These are phyloP conservation scores for Penicillium janthinellum DNA, from an alignment of 2,329 filamentous ascomycete species.

Conservation along the genomic window DNA sequence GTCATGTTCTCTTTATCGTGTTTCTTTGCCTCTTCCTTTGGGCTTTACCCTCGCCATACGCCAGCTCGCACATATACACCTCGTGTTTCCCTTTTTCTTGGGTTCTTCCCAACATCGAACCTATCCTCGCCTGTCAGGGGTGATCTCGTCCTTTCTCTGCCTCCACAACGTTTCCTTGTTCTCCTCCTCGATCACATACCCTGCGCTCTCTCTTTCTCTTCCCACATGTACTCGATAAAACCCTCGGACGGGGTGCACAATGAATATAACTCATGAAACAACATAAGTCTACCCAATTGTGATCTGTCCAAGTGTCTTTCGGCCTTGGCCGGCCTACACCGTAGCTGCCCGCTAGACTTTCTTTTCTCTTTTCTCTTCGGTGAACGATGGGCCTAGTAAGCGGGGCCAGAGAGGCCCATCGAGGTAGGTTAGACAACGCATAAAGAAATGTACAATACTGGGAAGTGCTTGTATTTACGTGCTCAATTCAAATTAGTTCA, in stretches of 20 bases:
- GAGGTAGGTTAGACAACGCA: background rate
- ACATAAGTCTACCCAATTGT: background rate
- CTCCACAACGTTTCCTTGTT: conserved; percentile 4
- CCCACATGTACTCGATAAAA: conserved; percentile 21
- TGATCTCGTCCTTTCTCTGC: conserved; percentile 21
- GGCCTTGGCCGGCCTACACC: background rate
- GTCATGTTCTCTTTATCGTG: conserved; percentile 1
- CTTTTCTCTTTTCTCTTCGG: background rate
- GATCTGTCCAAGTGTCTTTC: too few relatives aligned
- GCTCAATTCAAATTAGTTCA: background rate
- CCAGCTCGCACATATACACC: conserved; percentile 28
- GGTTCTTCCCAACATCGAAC: background rate
- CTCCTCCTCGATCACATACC: conserved; percentile 1
- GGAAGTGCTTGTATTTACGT: background rate
- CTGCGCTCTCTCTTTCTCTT: conserved; percentile 15
- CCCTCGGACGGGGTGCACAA: conserved; percentile 24
- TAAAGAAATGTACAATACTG: background rate
- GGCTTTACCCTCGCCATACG: background rate
- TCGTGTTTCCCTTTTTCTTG: conserved; percentile 11
- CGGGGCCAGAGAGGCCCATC: background rate
- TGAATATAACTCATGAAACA: conserved; percentile 29
- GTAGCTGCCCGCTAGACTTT: background rate
- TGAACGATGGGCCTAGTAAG: background rate
- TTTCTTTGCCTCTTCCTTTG: background rate
- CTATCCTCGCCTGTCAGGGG: conserved; percentile 14